Conservation (phyloP, 352 stramenopile species). For the Phytophthora idaei region DNA sequence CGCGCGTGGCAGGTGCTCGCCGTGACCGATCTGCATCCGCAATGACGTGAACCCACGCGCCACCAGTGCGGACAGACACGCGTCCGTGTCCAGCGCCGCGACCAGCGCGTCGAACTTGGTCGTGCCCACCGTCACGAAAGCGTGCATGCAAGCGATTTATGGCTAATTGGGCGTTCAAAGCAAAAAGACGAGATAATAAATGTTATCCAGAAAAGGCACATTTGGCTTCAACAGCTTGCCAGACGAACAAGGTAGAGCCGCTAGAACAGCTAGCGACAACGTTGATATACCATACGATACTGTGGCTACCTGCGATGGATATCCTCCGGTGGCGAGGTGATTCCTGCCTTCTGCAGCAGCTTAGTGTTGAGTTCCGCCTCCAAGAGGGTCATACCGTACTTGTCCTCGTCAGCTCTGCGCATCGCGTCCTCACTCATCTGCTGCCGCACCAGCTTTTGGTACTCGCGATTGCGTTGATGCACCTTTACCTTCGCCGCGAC, state of each 20-base stretch:
- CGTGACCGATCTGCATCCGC: constrained; percentile 87
- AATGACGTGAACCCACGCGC: constrained; percentile 65
- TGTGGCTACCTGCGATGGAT: constrained; percentile 26
- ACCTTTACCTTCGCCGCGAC: constrained; percentile 33
- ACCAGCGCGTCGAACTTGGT: constrained; percentile 93
- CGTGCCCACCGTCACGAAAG: constrained; percentile 82
- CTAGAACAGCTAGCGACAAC: too few relatives aligned
- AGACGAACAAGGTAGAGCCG: too few relatives aligned
- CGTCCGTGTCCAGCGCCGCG: constrained; percentile 66
- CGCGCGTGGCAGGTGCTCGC: constrained; percentile 50
- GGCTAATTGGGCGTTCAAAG: too few relatives aligned
- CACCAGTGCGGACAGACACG: constrained; percentile 53
- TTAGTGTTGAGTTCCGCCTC: constrained; percentile 64
- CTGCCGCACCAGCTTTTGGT: constrained; percentile 50
- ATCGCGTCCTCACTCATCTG: constrained; percentile 52
- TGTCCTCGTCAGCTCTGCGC: constrained; percentile 55
- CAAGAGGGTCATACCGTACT: constrained; percentile 67
- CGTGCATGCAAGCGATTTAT: constrained; percentile 23
- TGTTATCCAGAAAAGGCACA: too few relatives aligned
- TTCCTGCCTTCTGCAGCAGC: constrained; percentile 48
- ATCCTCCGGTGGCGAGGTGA: constrained; percentile 27
- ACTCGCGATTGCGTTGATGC: constrained; percentile 43
- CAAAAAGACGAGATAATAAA: too few relatives aligned
- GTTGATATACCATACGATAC: neutral
- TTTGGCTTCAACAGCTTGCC: too few relatives aligned